A percentile compares a stretch with the other conserved stretches of the same genome.
Evolutionary conservation across 2,329 filamentous ascomycete species (phyloP).

Genomic region (Pestalotiopsis sp.): DNA sequence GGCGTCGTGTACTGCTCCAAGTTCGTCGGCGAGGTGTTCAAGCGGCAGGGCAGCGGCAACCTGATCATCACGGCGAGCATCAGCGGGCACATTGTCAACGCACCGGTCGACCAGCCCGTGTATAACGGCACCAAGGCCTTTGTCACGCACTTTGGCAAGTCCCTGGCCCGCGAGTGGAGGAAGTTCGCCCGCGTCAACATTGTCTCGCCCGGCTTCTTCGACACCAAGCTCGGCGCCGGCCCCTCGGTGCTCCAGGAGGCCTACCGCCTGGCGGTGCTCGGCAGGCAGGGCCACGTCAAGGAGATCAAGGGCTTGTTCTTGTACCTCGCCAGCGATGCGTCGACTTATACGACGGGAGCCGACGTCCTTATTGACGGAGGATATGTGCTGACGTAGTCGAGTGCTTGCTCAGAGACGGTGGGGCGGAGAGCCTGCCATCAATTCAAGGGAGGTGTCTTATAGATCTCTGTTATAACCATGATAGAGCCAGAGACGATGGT

Average conservation of each 20-base stretch:
- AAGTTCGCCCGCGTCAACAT: constrained; percentile 67
- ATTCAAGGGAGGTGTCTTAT: too few species aligned
- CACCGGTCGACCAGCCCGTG: constrained; percentile 72
- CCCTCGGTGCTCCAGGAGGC: background rate
- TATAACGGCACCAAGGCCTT: constrained; percentile 73
- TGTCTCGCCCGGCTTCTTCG: constrained; percentile 76
- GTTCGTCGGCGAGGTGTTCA: constrained; percentile 68
- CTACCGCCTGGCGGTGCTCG: constrained; percentile 32
- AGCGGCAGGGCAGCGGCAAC: constrained; percentile 63
- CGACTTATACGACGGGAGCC: constrained; percentile 77
- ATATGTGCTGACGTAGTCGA: constrained; percentile 40
- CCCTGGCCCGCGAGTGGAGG: constrained; percentile 73
- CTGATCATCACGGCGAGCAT: constrained; percentile 81
- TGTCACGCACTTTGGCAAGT: constrained; percentile 61
- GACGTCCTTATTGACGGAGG: constrained; percentile 78
- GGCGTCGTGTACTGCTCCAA: constrained; percentile 77
- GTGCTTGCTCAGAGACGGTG: too few species aligned
- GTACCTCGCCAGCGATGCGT: constrained; percentile 78
- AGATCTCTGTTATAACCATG: too few species aligned
- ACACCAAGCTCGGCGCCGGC: constrained; percentile 63
- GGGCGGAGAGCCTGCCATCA: too few species aligned
- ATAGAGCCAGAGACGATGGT: too few species aligned
- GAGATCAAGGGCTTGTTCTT: constrained; percentile 84
- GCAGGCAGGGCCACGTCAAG: constrained; percentile 67
- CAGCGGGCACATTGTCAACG: constrained; percentile 75